Evolutionary conservation across 768 basidiomycete genomes (phyloP).

Genomic region (Gloeopeniophorella convolvens): DNA sequence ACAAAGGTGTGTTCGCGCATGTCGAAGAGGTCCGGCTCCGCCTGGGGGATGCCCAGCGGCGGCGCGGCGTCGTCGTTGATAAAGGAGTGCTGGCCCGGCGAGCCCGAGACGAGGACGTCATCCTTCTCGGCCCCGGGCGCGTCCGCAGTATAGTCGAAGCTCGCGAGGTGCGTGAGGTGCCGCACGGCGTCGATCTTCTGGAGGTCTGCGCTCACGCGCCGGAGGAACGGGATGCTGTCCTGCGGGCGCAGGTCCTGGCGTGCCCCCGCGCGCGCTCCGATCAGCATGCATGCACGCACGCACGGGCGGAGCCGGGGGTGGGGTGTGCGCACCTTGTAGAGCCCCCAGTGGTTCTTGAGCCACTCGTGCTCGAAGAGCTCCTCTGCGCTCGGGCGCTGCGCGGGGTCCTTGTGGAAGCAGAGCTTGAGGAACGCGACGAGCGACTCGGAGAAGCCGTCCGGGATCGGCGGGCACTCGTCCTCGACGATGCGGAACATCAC

Average conservation of each 20-base stretch:
- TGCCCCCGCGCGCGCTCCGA: no score
- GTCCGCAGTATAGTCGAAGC: slow-evolving; percentile 40
- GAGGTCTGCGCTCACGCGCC: slow-evolving; percentile 82
- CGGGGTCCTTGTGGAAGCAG: slow-evolving; percentile 89
- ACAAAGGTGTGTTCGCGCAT: slow-evolving; percentile 78
- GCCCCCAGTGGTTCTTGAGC: slow-evolving; percentile 75
- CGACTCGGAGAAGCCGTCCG: slow-evolving; percentile 68
- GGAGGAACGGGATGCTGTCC: slow-evolving; percentile 92
- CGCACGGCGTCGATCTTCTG: slow-evolving; percentile 64
- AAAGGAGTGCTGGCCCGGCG: slow-evolving; percentile 9
- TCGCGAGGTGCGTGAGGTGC: slow-evolving; percentile 38
- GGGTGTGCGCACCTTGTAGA: slow-evolving; percentile 54
- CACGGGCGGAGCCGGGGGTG: no score
- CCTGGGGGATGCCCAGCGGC: slow-evolving; percentile 24
- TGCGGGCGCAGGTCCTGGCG: slow-evolving; percentile 84
- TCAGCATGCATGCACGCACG: no score
- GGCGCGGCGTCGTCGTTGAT: background rate
- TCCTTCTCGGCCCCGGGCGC: slow-evolving; percentile 25
- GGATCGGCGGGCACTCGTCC: slow-evolving; percentile 82
- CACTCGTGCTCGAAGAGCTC: slow-evolving; percentile 86
- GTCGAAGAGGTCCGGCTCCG: slow-evolving; percentile 37
- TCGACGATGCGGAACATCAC: slow-evolving; percentile 99
- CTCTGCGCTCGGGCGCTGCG: slow-evolving; percentile 76
- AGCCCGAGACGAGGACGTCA: slow-evolving; percentile 16
- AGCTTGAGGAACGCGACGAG: slow-evolving; percentile 74